phyloP scores from a whole-genome alignment of 2,329 filamentous ascomycete genomes.

The Metarhizium humberi region DNA sequence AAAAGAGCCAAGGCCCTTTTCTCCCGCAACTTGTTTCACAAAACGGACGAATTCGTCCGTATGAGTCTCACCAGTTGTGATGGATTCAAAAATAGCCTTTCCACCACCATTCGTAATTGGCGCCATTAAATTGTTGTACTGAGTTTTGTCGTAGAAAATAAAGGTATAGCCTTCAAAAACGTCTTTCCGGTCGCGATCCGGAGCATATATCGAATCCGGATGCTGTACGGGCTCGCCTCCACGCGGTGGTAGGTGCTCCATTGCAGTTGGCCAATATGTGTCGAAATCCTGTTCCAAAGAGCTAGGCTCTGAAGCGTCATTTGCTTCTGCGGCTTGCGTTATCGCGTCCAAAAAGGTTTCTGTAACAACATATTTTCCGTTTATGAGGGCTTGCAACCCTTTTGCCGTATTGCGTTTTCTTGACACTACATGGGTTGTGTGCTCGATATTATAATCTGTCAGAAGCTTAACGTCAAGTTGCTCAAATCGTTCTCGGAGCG shows the following conservation, averaged over 20 bases:
- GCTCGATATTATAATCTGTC: conserved; percentile 56
- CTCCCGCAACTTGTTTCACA: conserved; percentile 64
- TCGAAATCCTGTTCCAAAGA: conserved; percentile 74
- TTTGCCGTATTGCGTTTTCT: conserved; percentile 86
- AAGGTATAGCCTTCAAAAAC: conserved; percentile 86
- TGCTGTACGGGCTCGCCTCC: conserved; percentile 67
- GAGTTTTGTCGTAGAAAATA: conserved; percentile 68
- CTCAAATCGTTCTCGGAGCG: conserved; percentile 59
- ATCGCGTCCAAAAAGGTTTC: conserved; percentile 66
- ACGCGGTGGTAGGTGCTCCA: conserved; percentile 61
- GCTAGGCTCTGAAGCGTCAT: conserved; percentile 39
- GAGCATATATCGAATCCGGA: conserved; percentile 60
- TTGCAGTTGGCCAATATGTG: conserved; percentile 65
- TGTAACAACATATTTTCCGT: conserved; percentile 69
- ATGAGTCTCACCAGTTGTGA: conserved; percentile 53
- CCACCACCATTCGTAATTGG: conserved; percentile 73
- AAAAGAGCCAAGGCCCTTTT: conserved; percentile 59
- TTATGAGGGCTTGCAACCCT: conserved; percentile 77
- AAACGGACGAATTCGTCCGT: conserved; percentile 70
- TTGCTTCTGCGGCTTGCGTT: conserved; percentile 43
- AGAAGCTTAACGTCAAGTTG: conserved; percentile 83
- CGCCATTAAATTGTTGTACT: conserved; percentile 66
- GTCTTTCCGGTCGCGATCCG: conserved; percentile 53
- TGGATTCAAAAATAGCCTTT: conserved; percentile 62
- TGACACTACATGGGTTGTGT: conserved; percentile 81